phyloP scores from a whole-genome alignment of 2,329 filamentous ascomycete species.

The Colletotrichum lupini region DNA sequence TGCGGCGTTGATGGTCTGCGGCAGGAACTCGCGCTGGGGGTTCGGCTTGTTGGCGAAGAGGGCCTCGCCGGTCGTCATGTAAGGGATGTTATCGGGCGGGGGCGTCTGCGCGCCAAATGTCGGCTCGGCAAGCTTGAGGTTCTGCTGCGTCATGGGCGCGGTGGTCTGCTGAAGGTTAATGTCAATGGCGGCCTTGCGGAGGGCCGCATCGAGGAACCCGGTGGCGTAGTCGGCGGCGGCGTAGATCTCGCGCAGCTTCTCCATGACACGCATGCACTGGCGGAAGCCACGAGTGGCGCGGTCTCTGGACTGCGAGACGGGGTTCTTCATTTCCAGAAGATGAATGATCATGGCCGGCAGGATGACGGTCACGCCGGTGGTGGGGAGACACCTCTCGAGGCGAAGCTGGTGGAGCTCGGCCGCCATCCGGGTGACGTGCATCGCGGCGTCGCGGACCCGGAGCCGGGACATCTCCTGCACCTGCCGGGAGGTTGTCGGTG shows the following conservation, averaged over 20 bases:
- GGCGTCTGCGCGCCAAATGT: constrained; percentile 59
- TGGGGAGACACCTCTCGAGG: constrained; percentile 84
- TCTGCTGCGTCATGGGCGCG: constrained; percentile 49
- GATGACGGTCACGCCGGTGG: constrained; percentile 90
- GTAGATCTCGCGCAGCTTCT: constrained; percentile 88
- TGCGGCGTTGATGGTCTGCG: constrained; percentile 51
- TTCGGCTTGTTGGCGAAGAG: constrained; percentile 42
- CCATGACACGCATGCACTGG: constrained; percentile 92
- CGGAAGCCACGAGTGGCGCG: constrained; percentile 84
- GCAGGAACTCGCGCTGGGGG: constrained; percentile 40
- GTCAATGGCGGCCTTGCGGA: constrained; percentile 86
- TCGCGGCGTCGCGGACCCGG: constrained; percentile 85
- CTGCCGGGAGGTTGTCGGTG: constrained; percentile 68
- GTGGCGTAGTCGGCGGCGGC: constrained; percentile 96
- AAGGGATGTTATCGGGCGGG: constrained; percentile 62
- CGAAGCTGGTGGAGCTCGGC: constrained; percentile 78
- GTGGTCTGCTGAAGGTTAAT: constrained; percentile 54
- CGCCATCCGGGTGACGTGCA: constrained; percentile 87
- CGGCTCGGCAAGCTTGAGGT: constrained; percentile 42
- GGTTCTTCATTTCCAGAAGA: constrained; percentile 90
- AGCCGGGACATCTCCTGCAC: constrained; percentile 85
- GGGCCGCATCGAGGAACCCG: constrained; percentile 90
- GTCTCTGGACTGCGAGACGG: constrained; percentile 76
- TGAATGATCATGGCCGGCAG: constrained; percentile 95
- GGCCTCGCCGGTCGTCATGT: constrained; percentile 54